Conservation (phyloP, 306 rosid species). For the Malus fusca region DNA sequence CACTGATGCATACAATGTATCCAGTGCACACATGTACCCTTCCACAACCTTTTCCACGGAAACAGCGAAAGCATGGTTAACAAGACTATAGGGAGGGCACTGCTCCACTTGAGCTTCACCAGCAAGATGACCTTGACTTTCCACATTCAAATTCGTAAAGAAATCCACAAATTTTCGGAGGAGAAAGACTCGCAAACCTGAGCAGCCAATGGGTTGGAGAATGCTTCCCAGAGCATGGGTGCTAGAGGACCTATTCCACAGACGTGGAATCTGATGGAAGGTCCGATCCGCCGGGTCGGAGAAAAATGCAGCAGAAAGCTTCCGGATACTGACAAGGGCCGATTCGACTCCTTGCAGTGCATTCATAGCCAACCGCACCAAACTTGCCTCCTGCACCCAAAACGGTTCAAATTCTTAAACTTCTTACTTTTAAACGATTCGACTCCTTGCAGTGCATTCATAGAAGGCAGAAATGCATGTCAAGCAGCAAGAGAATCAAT, state of each 20-base stretch:
- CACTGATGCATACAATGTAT: conserved; percentile 59
- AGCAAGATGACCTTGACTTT: conserved; percentile 20
- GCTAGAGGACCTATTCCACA: conserved; percentile 75
- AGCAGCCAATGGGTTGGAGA: conserved; percentile 55
- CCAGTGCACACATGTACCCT: conserved; percentile 59
- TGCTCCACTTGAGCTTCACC: conserved; percentile 16
- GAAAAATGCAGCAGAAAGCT: conserved; percentile 45
- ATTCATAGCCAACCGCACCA: conserved; percentile 71
- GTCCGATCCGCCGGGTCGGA: conserved; percentile 66
- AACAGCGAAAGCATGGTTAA: conserved; percentile 86
- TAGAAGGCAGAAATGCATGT: neutral
- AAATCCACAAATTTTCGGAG: conserved; percentile 50
- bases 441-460: no score
- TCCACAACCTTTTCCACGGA: conserved; percentile 77
- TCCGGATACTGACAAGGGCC: conserved; percentile 54
- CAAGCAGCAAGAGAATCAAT: neutral
- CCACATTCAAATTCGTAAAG: conserved; percentile 32
- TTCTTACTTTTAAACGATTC: neutral
- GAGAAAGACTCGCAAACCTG: conserved; percentile 61
- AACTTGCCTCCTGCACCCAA: conserved; percentile 57
- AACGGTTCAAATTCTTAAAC: neutral
- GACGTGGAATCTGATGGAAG: conserved; percentile 50
- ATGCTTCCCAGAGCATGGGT: conserved; percentile 67
- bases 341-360: conserved; percentile 72
- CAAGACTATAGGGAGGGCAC: conserved; percentile 45